Conservation (phyloP, 345 rosid species). For the Rubroshorea leprosula region DNA sequence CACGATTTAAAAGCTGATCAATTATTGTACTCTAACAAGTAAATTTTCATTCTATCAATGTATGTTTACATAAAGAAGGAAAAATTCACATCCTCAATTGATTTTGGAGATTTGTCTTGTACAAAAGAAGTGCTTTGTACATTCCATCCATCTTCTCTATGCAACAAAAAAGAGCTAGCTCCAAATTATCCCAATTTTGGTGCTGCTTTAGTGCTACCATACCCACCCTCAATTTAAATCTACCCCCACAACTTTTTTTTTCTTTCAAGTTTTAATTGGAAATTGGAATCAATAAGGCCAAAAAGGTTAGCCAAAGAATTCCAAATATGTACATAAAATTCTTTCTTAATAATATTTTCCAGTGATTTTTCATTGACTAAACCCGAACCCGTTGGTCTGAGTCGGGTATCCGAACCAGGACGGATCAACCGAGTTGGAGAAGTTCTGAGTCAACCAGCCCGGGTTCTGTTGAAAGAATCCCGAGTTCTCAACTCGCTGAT, state of each 20-base stretch:
- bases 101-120: too few species aligned
- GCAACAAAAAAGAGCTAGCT: background rate
- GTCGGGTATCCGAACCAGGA: constrained; percentile 48
- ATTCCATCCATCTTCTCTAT: too few species aligned
- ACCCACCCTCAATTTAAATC: background rate
- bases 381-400: constrained; percentile 47
- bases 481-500: constrained; percentile 25
- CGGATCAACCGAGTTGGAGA: constrained; percentile 41
- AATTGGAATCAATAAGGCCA: constrained; percentile 8
- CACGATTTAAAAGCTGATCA: too few species aligned
- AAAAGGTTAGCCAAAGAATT: constrained; percentile 30
- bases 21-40: too few species aligned
- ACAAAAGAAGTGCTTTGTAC: too few species aligned
- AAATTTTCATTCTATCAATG: too few species aligned
- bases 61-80: too few species aligned
- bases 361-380: constrained; percentile 29
- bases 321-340: constrained; percentile 36
- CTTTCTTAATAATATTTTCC: background rate
- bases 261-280: background rate
- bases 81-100: too few species aligned
- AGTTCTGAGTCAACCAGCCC: constrained; percentile 32
- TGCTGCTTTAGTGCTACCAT: background rate
- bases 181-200: background rate
- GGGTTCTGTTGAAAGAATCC: constrained; percentile 24
- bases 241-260: background rate